phyloP scores from a whole-genome alignment of 1,284 basidiomycete genomes.

The Singerocomus rubriflavus region DNA sequence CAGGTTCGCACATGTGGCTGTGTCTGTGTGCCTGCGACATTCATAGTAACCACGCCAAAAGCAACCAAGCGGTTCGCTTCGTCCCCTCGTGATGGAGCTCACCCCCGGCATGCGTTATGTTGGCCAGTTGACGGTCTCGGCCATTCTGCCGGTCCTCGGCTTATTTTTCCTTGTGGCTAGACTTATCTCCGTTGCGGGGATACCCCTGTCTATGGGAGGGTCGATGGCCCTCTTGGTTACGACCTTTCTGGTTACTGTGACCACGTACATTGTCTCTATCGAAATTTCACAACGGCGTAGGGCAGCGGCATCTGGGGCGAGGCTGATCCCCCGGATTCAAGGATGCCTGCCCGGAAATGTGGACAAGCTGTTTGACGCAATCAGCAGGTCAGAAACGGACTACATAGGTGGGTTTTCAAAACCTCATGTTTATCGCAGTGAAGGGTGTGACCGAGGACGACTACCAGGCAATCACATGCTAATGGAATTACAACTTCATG shows the following conservation, averaged over 20 bases:
- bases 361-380: slow-evolving; percentile 21
- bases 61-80: no score
- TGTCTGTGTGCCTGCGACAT: no score
- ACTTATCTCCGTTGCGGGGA: slow-evolving; percentile 6
- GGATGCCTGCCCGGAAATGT: slow-evolving; percentile 27
- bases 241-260: slow-evolving; percentile 3
- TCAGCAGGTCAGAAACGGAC: slow-evolving; percentile 14
- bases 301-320: slow-evolving; percentile 21
- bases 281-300: slow-evolving; percentile 15
- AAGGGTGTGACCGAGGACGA: slow-evolving; percentile 1
- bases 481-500: slow-evolving; percentile 17
- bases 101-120: slow-evolving; percentile 27
- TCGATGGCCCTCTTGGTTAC: slow-evolving; percentile 6
- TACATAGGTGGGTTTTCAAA: slow-evolving; percentile 29
- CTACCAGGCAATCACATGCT: slow-evolving; percentile 11
- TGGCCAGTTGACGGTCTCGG: slow-evolving; percentile 9
- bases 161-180: slow-evolving; percentile 14
- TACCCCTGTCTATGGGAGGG: slow-evolving; percentile 10
- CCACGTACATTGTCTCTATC: slow-evolving; percentile 2
- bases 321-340: slow-evolving; percentile 18
- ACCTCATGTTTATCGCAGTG: neutral
- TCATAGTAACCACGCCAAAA: no score
- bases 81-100: slow-evolving; percentile 4
- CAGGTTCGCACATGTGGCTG: no score
- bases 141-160: slow-evolving; percentile 12